Conservation (phyloP, 257 asterid species). For the Solanum etuberosum region DNA sequence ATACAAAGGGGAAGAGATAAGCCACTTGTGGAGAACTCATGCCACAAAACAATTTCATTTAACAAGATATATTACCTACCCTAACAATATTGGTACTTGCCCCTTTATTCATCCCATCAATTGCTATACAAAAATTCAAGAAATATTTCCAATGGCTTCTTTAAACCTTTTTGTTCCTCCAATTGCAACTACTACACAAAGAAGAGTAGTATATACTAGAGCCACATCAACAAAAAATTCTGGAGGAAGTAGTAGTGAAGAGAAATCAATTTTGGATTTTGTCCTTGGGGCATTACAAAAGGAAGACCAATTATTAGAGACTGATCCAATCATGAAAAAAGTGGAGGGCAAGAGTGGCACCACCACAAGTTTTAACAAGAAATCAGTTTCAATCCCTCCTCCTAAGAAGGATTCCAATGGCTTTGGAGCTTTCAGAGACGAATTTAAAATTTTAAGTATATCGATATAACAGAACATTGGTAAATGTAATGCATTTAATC, state of each 20-base stretch:
- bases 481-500: not conserved
- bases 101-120: not conserved
- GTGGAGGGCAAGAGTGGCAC: constrained; percentile 39
- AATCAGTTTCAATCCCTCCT: constrained; percentile 28
- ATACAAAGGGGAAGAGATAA: constrained; percentile 30
- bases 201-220: constrained; percentile 28
- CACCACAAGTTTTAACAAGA: constrained; percentile 18
- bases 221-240: constrained; percentile 58
- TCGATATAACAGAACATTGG: not conserved
- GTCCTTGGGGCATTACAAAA: constrained; percentile 43
- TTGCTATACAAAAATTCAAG: not conserved
- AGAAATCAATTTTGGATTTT: constrained; percentile 55
- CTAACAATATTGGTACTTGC: not conserved
- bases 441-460: not conserved
- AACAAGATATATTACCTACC: not conserved
- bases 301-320: constrained; percentile 76
- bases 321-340: constrained; percentile 73
- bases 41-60: constrained; percentile 34
- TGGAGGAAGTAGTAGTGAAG: constrained; percentile 38
- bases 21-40: constrained; percentile 70
- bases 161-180: constrained; percentile 56
- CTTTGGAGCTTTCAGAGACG: constrained; percentile 18
- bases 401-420: constrained; percentile 11
- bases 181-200: constrained; percentile 25
- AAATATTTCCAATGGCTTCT: constrained; percentile 40